These are phyloP conservation scores for Cucurbita pepo DNA, from an alignment of 306 rosid species.

Conservation along the genomic window DNA sequence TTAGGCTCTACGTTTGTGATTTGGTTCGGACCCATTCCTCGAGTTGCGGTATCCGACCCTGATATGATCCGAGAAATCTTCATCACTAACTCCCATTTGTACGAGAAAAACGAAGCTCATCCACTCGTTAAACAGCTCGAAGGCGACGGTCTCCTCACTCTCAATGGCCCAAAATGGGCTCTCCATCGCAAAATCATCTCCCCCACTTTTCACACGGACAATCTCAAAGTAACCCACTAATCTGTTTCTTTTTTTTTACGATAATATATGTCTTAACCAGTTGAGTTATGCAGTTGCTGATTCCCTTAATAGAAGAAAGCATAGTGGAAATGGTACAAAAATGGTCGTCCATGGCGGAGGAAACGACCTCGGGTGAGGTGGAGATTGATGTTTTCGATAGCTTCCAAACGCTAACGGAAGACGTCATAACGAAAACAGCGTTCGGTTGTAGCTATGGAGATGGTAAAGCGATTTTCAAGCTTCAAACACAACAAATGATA, in stretches of 20 bases:
- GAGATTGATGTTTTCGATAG: constrained; percentile 83
- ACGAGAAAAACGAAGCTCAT: constrained; percentile 88
- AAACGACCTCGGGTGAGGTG: constrained; percentile 11
- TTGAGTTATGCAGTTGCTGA: constrained; percentile 21
- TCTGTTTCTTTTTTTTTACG: no score
- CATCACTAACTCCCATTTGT: constrained; percentile 61
- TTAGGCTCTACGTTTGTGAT: constrained; percentile 75
- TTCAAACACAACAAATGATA: constrained; percentile 71
- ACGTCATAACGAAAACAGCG: constrained; percentile 56
- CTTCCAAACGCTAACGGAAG: constrained; percentile 68
- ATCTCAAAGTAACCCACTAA: constrained; percentile 35
- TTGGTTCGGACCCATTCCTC: constrained; percentile 88
- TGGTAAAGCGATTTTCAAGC: constrained; percentile 62
- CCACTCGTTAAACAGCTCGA: constrained; percentile 90
- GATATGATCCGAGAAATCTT: constrained; percentile 81
- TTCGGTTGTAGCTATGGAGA: constrained; percentile 88
- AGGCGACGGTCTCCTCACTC: constrained; percentile 95
- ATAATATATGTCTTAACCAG: no score
- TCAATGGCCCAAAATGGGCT: constrained; percentile 91
- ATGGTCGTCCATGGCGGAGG: constrained; percentile 32
- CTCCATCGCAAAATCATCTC: constrained; percentile 70
- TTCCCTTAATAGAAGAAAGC: constrained; percentile 71
- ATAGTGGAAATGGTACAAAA: constrained; percentile 66
- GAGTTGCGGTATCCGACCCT: constrained; percentile 77
- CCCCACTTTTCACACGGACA: constrained; percentile 89